These are phyloP conservation scores for Talaromyces pinophilus DNA, from an alignment of 2,329 filamentous ascomycete genomes.

Conservation along the genomic window DNA sequence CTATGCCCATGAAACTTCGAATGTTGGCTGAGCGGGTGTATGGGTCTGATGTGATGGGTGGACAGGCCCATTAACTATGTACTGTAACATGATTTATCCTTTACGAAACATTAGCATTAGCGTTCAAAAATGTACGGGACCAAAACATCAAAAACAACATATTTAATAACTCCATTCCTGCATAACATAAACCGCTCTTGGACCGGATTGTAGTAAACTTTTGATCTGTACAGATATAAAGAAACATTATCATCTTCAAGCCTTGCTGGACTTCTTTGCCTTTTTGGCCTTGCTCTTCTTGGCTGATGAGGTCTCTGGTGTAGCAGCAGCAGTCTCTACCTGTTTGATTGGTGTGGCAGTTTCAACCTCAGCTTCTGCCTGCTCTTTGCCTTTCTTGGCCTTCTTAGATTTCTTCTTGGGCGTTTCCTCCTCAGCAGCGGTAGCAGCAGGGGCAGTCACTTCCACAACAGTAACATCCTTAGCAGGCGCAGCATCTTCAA, in stretches of 20 bases:
- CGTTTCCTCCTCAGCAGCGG: constrained; percentile 29
- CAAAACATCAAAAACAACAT: background rate
- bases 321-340: background rate
- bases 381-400: constrained; percentile 28
- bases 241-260: constrained; percentile 27
- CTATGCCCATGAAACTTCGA: constrained; percentile 54
- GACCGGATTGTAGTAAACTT: constrained; percentile 1
- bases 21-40: constrained; percentile 51
- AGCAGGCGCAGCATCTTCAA: constrained; percentile 31
- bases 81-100: background rate
- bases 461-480: constrained; percentile 28
- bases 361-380: constrained; percentile 20
- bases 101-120: background rate
- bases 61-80: background rate
- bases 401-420: constrained; percentile 40
- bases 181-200: background rate
- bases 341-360: constrained; percentile 10
- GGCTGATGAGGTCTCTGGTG: constrained; percentile 7
- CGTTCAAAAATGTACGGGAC: background rate
- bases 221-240: constrained; percentile 6
- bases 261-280: constrained; percentile 36
- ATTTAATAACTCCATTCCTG: constrained; percentile 4
- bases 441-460: constrained; percentile 32
- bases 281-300: constrained; percentile 24
- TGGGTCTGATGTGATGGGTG: constrained; percentile 28